Conservation (phyloP, 257 asterid species). For the Plantago major region DNA sequence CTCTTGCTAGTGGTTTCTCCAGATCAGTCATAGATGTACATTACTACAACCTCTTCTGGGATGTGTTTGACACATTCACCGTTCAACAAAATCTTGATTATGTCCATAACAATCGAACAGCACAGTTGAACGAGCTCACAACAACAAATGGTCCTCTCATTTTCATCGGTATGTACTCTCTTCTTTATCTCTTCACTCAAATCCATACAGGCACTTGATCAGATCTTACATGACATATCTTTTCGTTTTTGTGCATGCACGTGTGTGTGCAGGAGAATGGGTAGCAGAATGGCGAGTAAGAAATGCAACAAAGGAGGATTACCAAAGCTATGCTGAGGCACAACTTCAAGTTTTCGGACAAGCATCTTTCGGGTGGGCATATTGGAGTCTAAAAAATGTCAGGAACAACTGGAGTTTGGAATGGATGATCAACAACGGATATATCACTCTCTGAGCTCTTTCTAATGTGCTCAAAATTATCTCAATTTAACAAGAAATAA, state of each 20-base stretch:
- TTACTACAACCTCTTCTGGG: conserved; percentile 48
- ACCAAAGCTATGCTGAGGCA: conserved; percentile 41
- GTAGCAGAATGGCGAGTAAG: conserved; percentile 61
- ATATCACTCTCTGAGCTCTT: conserved; percentile 34
- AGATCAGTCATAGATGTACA: conserved; percentile 61
- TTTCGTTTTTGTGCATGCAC: no score
- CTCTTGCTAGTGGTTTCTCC: conserved; percentile 37
- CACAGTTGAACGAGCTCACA: conserved; percentile 31
- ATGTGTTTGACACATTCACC: conserved; percentile 22
- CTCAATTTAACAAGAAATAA: no score
- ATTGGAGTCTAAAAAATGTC: conserved; percentile 61
- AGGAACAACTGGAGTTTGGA: conserved; percentile 49
- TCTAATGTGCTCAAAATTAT: no score
- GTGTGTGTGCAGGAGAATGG: conserved; percentile 70
- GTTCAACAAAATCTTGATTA: conserved; percentile 49
- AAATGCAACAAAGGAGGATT: conserved; percentile 47
- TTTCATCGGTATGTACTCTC: conserved; percentile 42
- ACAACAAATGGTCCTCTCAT: conserved; percentile 55
- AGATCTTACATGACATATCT: no score
- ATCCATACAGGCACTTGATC: background rate
- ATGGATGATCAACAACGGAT: conserved; percentile 75
- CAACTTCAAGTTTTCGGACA: conserved; percentile 55
- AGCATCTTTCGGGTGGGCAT: conserved; percentile 77
- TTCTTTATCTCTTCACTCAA: background rate
- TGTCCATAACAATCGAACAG: conserved; percentile 34